phyloP scores from a whole-genome alignment of 148 eudicot species.

The Silene conica region DNA sequence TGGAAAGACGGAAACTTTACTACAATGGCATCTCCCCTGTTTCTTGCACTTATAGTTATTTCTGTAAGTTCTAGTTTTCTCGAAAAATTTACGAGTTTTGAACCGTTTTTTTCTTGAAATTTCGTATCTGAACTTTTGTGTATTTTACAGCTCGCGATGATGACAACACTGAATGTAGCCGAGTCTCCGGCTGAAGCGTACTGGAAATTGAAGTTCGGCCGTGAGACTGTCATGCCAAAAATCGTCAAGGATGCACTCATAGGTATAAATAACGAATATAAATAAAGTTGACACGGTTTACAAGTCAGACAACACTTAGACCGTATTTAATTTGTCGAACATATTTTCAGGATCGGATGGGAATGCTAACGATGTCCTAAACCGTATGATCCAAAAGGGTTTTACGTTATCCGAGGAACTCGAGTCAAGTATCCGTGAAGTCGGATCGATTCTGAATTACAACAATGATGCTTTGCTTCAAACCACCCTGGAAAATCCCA shows the following conservation, averaged over 20 bases:
- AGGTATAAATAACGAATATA: too few species aligned
- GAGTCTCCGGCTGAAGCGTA: neutral
- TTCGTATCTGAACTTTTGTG: neutral
- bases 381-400: neutral
- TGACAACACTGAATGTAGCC: neutral
- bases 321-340: too few species aligned
- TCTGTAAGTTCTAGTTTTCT: too few species aligned
- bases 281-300: too few species aligned
- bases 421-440: neutral
- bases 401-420: neutral
- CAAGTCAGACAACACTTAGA: too few species aligned
- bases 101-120: too few species aligned
- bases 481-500: too few species aligned
- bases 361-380: neutral
- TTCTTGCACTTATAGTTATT: too few species aligned
- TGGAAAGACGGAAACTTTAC: too few species aligned
- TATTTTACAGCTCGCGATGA: neutral
- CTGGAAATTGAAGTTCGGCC: conserved; percentile 11
- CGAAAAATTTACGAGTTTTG: too few species aligned
- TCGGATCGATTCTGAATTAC: neutral
- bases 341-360: neutral
- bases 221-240: conserved; percentile 13
- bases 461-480: too few species aligned
- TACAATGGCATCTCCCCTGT: too few species aligned
- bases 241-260: neutral